These are phyloP conservation scores for Balakata baccata DNA, from an alignment of 345 rosid genomes.

Conservation along the genomic window DNA sequence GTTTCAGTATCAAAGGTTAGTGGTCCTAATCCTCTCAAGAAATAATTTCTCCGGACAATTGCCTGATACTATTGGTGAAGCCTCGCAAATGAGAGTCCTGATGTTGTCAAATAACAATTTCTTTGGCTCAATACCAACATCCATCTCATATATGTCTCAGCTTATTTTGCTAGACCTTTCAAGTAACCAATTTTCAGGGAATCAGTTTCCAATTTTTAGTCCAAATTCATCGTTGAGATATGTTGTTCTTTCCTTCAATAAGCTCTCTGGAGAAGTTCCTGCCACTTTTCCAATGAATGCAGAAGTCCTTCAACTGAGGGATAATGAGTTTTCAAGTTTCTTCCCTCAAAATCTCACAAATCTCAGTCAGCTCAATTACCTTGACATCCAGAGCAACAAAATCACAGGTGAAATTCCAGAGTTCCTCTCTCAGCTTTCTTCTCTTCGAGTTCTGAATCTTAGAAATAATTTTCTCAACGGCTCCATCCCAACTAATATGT, in stretches of 20 bases:
- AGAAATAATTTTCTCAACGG: constrained; percentile 34
- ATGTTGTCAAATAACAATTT: constrained; percentile 1
- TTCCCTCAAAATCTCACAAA: constrained; percentile 24
- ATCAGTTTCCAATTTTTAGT: neutral
- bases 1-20: constrained; percentile 23
- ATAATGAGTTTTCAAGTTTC: constrained; percentile 24
- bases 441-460: constrained; percentile 35
- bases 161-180: neutral
- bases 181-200: constrained; percentile 1
- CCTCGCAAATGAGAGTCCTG: neutral
- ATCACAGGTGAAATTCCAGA: constrained; percentile 32
- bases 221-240: neutral
- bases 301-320: constrained; percentile 1
- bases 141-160: neutral
- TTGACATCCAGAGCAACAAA: constrained; percentile 40
- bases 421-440: constrained; percentile 21
- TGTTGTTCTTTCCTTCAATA: constrained; percentile 2
- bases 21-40: constrained; percentile 13
- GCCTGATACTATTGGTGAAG: constrained; percentile 1
- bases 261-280: neutral
- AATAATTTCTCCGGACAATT: constrained; percentile 16
- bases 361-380: constrained; percentile 18
- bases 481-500: constrained; percentile 28
- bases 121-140: neutral
- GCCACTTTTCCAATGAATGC: neutral